These are phyloP conservation scores for Lecanicillium sp. DNA, from an alignment of 2,329 filamentous ascomycete genomes.

Conservation along the genomic window DNA sequence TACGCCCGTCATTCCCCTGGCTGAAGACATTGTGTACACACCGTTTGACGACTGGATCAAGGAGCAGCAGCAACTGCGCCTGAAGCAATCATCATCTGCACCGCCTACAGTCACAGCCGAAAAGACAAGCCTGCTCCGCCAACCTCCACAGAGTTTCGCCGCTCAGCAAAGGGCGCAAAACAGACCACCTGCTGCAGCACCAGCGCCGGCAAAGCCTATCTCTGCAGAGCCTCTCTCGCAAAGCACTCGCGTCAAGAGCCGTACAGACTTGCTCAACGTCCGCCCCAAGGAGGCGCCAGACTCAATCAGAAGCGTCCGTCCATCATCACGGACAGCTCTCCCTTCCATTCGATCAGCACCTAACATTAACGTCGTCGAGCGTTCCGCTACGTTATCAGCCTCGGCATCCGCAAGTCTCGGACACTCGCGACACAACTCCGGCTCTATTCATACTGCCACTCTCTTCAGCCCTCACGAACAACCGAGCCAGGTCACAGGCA, in stretches of 20 bases:
- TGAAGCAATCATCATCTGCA: slow-evolving; percentile 25
- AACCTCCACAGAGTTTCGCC: slow-evolving; percentile 58
- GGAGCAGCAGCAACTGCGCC: slow-evolving; percentile 42
- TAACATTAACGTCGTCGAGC: slow-evolving; percentile 25
- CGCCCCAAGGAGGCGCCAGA: slow-evolving; percentile 9
- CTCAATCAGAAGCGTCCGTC: slow-evolving; percentile 9
- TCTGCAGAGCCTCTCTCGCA: slow-evolving; percentile 23
- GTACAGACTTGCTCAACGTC: slow-evolving; percentile 15
- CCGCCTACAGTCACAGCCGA: slow-evolving; percentile 18
- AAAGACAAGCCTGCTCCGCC: slow-evolving; percentile 41
- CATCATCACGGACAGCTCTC: slow-evolving; percentile 6
- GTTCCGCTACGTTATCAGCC: slow-evolving; percentile 24
- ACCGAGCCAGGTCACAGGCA: slow-evolving; percentile 43
- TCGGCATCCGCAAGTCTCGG: slow-evolving; percentile 20
- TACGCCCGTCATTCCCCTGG: slow-evolving; percentile 57
- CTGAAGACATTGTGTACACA: slow-evolving; percentile 56
- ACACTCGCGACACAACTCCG: slow-evolving; percentile 24
- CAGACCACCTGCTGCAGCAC: slow-evolving; percentile 30
- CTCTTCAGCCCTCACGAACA: slow-evolving; percentile 52
- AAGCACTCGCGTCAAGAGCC: slow-evolving; percentile 23
- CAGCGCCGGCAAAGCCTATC: slow-evolving; percentile 22
- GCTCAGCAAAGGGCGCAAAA: slow-evolving; percentile 58
- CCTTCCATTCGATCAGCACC: slow-evolving; percentile 22
- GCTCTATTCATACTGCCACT: slow-evolving; percentile 35
- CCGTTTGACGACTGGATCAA: slow-evolving; percentile 56